phyloP scores from a whole-genome alignment of 129 eudicot genomes.

The Centella asiatica region DNA sequence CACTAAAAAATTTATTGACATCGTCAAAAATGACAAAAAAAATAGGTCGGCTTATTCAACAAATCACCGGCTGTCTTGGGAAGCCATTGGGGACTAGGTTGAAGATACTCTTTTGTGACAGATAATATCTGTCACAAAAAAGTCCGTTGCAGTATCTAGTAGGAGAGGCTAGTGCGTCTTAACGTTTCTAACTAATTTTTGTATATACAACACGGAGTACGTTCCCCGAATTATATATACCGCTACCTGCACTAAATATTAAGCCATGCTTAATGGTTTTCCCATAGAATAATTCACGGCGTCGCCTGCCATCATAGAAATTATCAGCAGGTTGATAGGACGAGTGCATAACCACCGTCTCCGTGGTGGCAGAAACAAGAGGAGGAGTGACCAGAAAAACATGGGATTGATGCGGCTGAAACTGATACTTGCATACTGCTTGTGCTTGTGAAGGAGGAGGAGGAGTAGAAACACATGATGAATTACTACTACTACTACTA shows the following conservation, averaged over 20 bases:
- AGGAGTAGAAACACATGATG: too few species aligned
- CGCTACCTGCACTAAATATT: not conserved
- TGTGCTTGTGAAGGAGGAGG: not conserved
- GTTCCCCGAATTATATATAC: too few species aligned
- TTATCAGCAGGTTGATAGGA: not conserved
- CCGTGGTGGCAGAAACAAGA: not conserved
- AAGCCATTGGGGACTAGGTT: too few species aligned
- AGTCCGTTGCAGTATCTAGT: too few species aligned
- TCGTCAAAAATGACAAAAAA: too few species aligned
- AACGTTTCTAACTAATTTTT: too few species aligned
- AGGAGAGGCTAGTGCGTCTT: not conserved
- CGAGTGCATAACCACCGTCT: conserved; percentile 1
- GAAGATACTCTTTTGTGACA: too few species aligned
- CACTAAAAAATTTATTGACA: too few species aligned
- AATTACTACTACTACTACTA: not conserved
- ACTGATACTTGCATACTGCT: not conserved
- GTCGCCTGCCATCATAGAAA: not conserved
- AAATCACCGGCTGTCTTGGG: too few species aligned
- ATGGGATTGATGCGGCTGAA: not conserved
- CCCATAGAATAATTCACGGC: not conserved
- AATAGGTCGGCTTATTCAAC: too few species aligned
- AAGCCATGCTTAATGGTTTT: conserved; percentile 9
- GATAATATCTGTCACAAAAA: too few species aligned
- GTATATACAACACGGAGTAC: too few species aligned
- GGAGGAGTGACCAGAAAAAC: conserved; percentile 6